phyloP scores from a whole-genome alignment of 2,329 filamentous ascomycete genomes.

The Claviceps sp. region DNA sequence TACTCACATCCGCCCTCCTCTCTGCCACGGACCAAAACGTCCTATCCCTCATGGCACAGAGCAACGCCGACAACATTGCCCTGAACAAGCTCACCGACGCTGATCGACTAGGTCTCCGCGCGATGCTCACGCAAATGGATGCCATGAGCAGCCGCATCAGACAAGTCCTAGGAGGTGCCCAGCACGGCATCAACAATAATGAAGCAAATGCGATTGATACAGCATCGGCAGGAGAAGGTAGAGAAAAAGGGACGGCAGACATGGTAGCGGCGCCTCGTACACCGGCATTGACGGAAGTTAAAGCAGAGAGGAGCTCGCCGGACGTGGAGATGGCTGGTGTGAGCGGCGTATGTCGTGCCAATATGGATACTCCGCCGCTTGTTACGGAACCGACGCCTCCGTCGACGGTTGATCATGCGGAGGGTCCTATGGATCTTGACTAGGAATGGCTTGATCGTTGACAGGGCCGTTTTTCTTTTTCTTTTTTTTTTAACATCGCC shows the following conservation, averaged over 20 bases:
- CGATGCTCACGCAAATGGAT: conserved; percentile 34
- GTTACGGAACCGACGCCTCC: conserved; percentile 27
- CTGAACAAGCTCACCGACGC: conserved; percentile 24
- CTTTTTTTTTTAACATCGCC: background rate
- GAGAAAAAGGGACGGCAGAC: background rate
- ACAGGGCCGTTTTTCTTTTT: background rate
- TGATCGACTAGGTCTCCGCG: conserved; percentile 32
- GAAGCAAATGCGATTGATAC: background rate
- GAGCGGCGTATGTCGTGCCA: conserved; percentile 13
- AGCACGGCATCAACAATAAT: conserved; percentile 2
- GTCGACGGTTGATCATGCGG: conserved; percentile 25
- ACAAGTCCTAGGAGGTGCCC: conserved; percentile 21
- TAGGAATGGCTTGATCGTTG: conserved; percentile 8
- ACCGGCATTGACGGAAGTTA: conserved; percentile 8
- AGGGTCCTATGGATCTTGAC: conserved; percentile 27
- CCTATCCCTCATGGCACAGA: conserved; percentile 36
- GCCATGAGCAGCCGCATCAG: conserved; percentile 29
- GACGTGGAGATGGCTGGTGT: conserved; percentile 12
- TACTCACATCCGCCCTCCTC: conserved; percentile 46
- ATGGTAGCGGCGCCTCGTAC: conserved; percentile 2
- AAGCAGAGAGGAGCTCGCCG: conserved; percentile 14
- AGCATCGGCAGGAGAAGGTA: background rate
- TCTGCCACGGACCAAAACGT: conserved; percentile 29
- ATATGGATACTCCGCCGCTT: conserved; percentile 16
- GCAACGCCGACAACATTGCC: conserved; percentile 29